A percentile compares a stretch with the other conserved stretches of the same genome.
These are phyloP conservation scores for Penicillium chermesinum DNA, from an alignment of 495 filamentous ascomycete genomes.

Conservation along the genomic window DNA sequence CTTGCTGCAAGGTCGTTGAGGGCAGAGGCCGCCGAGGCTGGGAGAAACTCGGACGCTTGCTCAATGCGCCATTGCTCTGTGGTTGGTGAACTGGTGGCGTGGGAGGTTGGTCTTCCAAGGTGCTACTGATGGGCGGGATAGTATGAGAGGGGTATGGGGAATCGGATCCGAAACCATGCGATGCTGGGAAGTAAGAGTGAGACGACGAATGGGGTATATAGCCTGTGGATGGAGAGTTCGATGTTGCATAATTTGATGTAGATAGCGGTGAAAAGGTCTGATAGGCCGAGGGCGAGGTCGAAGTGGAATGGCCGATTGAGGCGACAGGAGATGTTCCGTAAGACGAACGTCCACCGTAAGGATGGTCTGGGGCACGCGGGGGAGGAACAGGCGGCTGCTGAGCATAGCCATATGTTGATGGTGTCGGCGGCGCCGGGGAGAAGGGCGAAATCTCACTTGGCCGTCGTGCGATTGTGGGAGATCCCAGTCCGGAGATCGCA, in stretches of 20 bases:
- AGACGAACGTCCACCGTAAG: slow-evolving; percentile 38
- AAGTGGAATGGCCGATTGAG: slow-evolving; percentile 7
- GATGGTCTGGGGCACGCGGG: slow-evolving; percentile 45
- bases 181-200: slow-evolving; percentile 23
- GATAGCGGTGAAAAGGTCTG: slow-evolving; percentile 20
- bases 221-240: slow-evolving; percentile 18
- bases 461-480: slow-evolving; percentile 28
- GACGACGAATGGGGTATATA: slow-evolving; percentile 19
- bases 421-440: slow-evolving; percentile 30
- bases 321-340: slow-evolving; percentile 15
- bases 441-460: slow-evolving; percentile 30
- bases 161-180: slow-evolving; percentile 24
- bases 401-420: slow-evolving; percentile 30
- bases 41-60: slow-evolving; percentile 29
- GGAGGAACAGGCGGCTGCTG: slow-evolving; percentile 40
- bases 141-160: slow-evolving; percentile 25
- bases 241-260: slow-evolving; percentile 19
- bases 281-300: slow-evolving; percentile 16
- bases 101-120: slow-evolving; percentile 41
- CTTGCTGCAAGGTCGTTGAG: slow-evolving; percentile 37
- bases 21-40: slow-evolving; percentile 39
- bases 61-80: slow-evolving; percentile 24
- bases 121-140: slow-evolving; percentile 20
- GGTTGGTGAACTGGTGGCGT: slow-evolving; percentile 43
- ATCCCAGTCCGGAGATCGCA: slow-evolving; percentile 19